A percentile compares a stretch with the other conserved stretches of the same genome.
Evolutionary conservation across 768 basidiomycete species (phyloP).

Genomic region (Sarcodon sp.): DNA sequence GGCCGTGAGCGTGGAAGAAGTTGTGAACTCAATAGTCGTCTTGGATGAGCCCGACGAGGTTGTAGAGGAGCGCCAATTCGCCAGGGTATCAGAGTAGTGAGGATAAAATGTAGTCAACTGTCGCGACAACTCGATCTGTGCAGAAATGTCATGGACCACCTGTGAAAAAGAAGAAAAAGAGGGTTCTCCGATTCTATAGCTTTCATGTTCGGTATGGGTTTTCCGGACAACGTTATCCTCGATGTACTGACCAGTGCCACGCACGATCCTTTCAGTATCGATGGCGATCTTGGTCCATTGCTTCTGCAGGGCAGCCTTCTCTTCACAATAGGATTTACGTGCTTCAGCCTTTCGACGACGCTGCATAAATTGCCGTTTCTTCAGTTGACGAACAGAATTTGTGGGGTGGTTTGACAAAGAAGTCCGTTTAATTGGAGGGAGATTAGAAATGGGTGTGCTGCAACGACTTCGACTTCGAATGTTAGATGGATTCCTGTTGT

Average conservation of each 20-base stretch:
- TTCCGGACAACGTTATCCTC: slow-evolving; percentile 15
- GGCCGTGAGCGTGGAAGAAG: slow-evolving; percentile 18
- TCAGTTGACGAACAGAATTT: too few species aligned
- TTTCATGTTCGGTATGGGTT: neutral
- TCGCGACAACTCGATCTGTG: slow-evolving; percentile 20
- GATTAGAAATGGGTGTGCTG: too few species aligned
- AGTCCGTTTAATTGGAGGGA: too few species aligned
- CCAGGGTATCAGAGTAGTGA: slow-evolving; percentile 21
- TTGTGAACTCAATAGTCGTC: slow-evolving; percentile 16
- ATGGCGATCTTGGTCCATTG: slow-evolving; percentile 20
- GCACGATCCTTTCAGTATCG: slow-evolving; percentile 24
- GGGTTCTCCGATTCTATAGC: neutral
- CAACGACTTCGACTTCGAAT: too few species aligned
- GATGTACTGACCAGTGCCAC: slow-evolving; percentile 28
- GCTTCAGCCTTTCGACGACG: too few species aligned
- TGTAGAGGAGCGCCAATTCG: slow-evolving; percentile 15
- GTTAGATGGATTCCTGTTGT: too few species aligned
- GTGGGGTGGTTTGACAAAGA: too few species aligned
- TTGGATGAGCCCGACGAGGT: slow-evolving; percentile 2
- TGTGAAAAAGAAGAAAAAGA: slow-evolving; percentile 5
- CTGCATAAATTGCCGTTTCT: too few species aligned
- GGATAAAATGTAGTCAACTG: slow-evolving; percentile 28
- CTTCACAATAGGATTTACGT: too few species aligned
- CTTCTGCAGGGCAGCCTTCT: slow-evolving; percentile 2
- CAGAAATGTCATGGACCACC: slow-evolving; percentile 19